Base-by-base conservation (phyloP, 148 eudicot species). In the Fagopyrum tataricum region DNA sequence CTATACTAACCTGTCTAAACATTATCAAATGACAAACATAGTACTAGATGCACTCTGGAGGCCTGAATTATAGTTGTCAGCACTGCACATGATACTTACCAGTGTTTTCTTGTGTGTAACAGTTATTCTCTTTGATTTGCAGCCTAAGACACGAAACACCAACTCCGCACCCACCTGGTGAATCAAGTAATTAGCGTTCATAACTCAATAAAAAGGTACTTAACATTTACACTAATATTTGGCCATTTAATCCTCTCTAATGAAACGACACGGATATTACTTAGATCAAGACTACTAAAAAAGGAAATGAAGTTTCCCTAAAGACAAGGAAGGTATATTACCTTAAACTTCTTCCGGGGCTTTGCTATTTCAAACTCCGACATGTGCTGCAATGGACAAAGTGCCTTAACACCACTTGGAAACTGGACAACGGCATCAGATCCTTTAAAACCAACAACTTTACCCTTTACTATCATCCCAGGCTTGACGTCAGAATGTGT, bases 401-500 rank as follows among this genome's bases (percentile, higher is more conserved):
- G 94, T 44, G 99, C 99, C 88, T 95, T 95, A 77, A 95, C 88
- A 70, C 99, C 99, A 72, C 96, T 87, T 71, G 90, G 86, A 76
- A 95, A 83, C 78, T 88, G 97, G 77, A 95, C 92, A 74, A 90
- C 79, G 47, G 96, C 97, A 73, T 91, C 92, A 24, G 82, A 77
- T 67, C 76, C 81, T 59, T 86, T 86, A 41, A 95, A 88, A 79
- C 73, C 79, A 79, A 90, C 78, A 73, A 90, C 86, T 85, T 86
- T 95, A 75, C 90, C 99, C 81, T 84, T 95, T 47, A 95, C 91
- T 75, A 90, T 85, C 97, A 95, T 95, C 55, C 99, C 99, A 44
- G 99, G 96, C 87, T 90, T 91, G 40, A 91, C 93, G 83, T 95
- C 98, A 11, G 99, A 88, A 79, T 95, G 99, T 62, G 99, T 95